phyloP scores from a whole-genome alignment of 441 rosid species.

The Euphorbia corollata region DNA sequence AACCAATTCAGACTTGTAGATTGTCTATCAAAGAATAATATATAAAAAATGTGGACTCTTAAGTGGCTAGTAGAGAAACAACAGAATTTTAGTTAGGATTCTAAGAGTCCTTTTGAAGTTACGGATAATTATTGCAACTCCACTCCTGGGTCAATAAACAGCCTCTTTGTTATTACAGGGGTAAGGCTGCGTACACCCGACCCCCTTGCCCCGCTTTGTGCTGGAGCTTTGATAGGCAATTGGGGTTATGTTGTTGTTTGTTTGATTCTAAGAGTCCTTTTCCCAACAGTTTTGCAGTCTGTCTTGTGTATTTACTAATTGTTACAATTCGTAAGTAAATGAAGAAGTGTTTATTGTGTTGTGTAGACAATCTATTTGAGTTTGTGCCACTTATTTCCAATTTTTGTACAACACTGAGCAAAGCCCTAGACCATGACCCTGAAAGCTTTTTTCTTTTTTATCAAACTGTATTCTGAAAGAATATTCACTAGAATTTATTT shows the following conservation, averaged over 20 bases:
- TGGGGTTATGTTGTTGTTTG: too few species aligned
- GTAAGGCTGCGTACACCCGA: too few species aligned
- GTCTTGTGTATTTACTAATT: background rate
- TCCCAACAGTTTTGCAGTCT: background rate
- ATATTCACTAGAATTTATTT: background rate
- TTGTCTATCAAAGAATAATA: too few species aligned
- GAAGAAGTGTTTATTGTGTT: background rate
- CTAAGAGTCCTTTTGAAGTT: background rate
- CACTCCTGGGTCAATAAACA: too few species aligned
- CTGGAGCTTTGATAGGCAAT: too few species aligned
- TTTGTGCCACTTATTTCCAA: background rate
- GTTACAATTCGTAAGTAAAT: background rate
- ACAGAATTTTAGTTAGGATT: background rate
- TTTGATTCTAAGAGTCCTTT: background rate
- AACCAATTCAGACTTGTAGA: too few species aligned
- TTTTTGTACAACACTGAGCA: background rate
- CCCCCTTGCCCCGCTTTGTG: too few species aligned
- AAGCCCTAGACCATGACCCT: background rate
- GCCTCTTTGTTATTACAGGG: too few species aligned
- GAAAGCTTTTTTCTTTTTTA: background rate
- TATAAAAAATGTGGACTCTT: background rate
- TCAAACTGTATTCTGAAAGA: background rate
- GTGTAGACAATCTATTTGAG: background rate
- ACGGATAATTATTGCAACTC: too few species aligned
- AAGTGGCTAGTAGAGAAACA: background rate